Evolutionary conservation across 2,329 filamentous ascomycete genomes (phyloP), one percentile per base, ranked within the genome.

Genomic region (Biscogniauxia marginata): DNA sequence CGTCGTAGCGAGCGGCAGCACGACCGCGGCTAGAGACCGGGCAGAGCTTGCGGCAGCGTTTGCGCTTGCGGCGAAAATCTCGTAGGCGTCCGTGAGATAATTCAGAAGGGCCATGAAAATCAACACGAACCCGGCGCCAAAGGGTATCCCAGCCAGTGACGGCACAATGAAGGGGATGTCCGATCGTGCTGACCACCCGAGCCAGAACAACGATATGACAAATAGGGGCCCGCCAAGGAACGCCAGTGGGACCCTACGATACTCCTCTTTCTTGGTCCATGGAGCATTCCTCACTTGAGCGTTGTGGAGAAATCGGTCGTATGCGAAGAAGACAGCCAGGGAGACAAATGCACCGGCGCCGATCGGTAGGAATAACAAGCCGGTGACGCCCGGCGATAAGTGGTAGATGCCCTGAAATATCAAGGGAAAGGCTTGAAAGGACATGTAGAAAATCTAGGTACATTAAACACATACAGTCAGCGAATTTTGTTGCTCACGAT

Each of bases 361-460:
- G 54, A 93, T 85, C 24, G 87, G 82, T 6, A 92, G 76, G 71
- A 89, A 91, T 4, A 84, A 78, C 1, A 92, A 77, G 1, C 88
- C 88, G 25, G 84, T 82, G 23, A 84, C 77, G 19, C 88, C 86
- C 0, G 86, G 77, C 2, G 79, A 83, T 58, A 91, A 83, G 24
- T 76, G 74, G 70, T 91, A 91, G 3, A 85, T 68, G 21, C 73
- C 68, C 60, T 81, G 75, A 70, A 90, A 93, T 60, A 91, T 88
- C 57, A 87, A 78, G 1, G 86, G 86, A 69, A 87, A 93, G 2
- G 88, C 87, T 69, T 91, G 85, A 64, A 93, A 91, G 67, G 85
- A 91, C 73, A 93, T 89, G 77, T 84, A 83, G 66, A 83, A 83
- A 62, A 83, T 81, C 58, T 62, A n/a, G n/a, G 55, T 11, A 11